Evolutionary conservation across 129 eudicot genomes (phyloP), one percentile per base, ranked within the genome.

Genomic region (Saussurea involucrata): DNA sequence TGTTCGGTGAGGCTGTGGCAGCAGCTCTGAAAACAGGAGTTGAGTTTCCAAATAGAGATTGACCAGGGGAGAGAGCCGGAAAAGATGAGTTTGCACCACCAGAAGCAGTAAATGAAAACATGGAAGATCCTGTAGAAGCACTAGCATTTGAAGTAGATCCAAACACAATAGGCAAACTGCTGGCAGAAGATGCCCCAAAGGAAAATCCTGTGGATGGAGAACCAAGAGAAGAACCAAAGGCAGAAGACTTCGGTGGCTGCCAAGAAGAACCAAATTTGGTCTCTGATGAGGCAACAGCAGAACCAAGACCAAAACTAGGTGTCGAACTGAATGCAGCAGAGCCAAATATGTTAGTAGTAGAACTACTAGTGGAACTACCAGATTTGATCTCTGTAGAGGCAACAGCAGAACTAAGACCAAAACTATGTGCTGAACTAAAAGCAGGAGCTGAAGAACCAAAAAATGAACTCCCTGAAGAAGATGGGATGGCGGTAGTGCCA

Each of bases 181-280:
- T 69, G 31, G 87, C 36, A 24, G 89, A 64, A 55, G 87, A 70
- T 21, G 80, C 83, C 55, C 90, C 98, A 87, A 87, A 82, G 24
- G 90, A 64, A 63, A 90, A 88, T 11, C 72, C 78, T 36, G 89
- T 5, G 1, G 88, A 71, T 70, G 68, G 79, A 40, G 86, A 75
- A 32, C 87, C 17, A 27, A 80, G 28, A 24, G 68, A 75, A 40
- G 85, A 75, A 32, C 87, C 17, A 27, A 77, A 42, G 18, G 18
- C 11, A 36, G 71, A 24, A 7, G 77, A 20, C 67, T 57, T 37
- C 9, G 76, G 49, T 49, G 76, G 29, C 66, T 49, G 66, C 76
- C 66, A 72, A 29, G 69, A 10, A 2, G 77, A 53, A 53, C 61
- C 61, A 53, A 53, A 17, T n/a, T 53, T 53, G 61, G 61, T 53